A percentile compares a stretch with the other conserved stretches of the same genome.
These are phyloP conservation scores for Nakataea oryzae DNA, from an alignment of 2,329 filamentous ascomycete species.

Conservation along the genomic window DNA sequence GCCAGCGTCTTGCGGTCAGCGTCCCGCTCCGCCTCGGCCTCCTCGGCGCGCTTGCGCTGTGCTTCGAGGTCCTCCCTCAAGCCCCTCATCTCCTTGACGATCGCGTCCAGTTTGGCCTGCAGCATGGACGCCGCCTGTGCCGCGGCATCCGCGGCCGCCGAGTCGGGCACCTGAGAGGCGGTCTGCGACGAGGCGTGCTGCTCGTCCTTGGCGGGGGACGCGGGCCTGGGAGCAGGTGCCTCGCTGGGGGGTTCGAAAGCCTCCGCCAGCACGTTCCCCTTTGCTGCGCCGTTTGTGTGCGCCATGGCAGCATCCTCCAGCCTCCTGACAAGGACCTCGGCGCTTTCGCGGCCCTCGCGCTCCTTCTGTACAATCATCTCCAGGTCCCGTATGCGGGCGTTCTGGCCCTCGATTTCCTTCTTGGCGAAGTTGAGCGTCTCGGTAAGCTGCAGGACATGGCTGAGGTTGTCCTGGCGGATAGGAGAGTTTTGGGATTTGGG, in stretches of 20 bases:
- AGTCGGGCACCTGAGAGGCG: not conserved
- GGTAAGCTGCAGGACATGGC: constrained; percentile 74
- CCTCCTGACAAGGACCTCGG: constrained; percentile 69
- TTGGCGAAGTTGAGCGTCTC: constrained; percentile 77
- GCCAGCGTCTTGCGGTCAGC: constrained; percentile 64
- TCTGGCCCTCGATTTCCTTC: constrained; percentile 79
- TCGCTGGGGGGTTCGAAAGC: constrained; percentile 34
- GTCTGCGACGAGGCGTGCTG: not conserved
- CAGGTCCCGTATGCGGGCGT: constrained; percentile 66
- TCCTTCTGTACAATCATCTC: constrained; percentile 73
- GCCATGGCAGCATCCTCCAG: constrained; percentile 46
- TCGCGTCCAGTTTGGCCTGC: constrained; percentile 63
- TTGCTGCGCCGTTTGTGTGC: constrained; percentile 26
- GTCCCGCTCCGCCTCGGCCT: constrained; percentile 68
- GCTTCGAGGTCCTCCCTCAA: constrained; percentile 71
- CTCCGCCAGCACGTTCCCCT: constrained; percentile 30
- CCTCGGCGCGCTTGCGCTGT: constrained; percentile 69
- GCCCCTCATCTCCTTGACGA: constrained; percentile 71
- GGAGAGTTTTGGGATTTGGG: constrained; percentile 52
- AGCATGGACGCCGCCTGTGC: constrained; percentile 24
- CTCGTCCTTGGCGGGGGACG: constrained; percentile 12
- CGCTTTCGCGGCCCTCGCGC: constrained; percentile 68
- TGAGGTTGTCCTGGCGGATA: constrained; percentile 46
- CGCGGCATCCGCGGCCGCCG: not conserved
- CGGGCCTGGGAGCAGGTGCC: constrained; percentile 11